A percentile compares a stretch with the other conserved stretches of the same genome.
Conservation (phyloP, 306 rosid genomes). For the Citrullus mucosospermus region DNA sequence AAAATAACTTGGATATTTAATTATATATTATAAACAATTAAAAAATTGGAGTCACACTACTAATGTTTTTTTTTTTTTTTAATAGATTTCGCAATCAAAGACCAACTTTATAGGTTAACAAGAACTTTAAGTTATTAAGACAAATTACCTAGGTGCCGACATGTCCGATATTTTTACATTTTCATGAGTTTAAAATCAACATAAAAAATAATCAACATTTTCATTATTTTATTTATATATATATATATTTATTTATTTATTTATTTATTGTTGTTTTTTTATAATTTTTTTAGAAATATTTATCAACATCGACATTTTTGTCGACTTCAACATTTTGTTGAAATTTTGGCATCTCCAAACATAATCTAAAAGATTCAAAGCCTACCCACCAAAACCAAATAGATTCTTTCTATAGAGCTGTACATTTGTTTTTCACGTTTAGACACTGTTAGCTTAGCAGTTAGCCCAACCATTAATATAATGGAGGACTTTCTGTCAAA, state of each 20-base stretch:
- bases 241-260: too few species aligned
- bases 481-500: background rate
- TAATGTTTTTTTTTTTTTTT: too few species aligned
- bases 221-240: too few species aligned
- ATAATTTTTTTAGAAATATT: too few species aligned
- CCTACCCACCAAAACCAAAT: background rate
- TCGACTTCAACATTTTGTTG: too few species aligned
- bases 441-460: background rate
- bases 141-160: too few species aligned
- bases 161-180: too few species aligned
- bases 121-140: too few species aligned
- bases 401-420: background rate
- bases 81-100: background rate
- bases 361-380: background rate
- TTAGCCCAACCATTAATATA: background rate
- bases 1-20: background rate
- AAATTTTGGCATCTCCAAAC: background rate
- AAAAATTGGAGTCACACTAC: background rate
- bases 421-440: background rate
- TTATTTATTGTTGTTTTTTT: too few species aligned
- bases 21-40: background rate
- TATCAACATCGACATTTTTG: too few species aligned
- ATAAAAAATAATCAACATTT: too few species aligned
- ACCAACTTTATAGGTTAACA: background rate
- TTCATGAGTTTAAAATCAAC: too few species aligned